phyloP scores from a whole-genome alignment of 805 yeast genomes.

The Candida vaughaniae region DNA sequence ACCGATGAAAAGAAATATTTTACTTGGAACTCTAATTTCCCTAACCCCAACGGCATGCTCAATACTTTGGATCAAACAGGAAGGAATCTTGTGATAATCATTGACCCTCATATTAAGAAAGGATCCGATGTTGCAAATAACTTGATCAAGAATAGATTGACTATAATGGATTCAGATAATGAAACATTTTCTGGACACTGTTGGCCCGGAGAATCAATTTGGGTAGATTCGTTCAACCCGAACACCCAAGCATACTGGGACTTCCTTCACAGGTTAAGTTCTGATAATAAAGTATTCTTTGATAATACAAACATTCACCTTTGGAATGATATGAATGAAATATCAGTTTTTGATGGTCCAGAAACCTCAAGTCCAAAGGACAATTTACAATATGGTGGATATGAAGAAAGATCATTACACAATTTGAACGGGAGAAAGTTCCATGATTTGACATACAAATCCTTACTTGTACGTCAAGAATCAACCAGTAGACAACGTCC shows the following conservation, averaged over 20 bases:
- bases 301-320: conserved; percentile 67
- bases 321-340: conserved; percentile 99
- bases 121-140: conserved; percentile 64
- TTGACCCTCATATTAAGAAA: conserved; percentile 88
- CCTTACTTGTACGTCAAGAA: conserved; percentile 53
- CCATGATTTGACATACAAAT: conserved; percentile 76
- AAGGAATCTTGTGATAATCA: conserved; percentile 76
- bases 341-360: conserved; percentile 92
- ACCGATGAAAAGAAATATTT: conserved; percentile 84
- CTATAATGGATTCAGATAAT: conserved; percentile 48
- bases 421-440: conserved; percentile 78
- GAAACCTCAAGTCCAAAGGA: conserved; percentile 90
- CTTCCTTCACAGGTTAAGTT: conserved; percentile 47
- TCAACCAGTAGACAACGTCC: conserved; percentile 60
- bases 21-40: conserved; percentile 82
- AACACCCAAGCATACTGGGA: conserved; percentile 61
- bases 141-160: conserved; percentile 42
- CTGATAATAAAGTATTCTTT: conserved; percentile 32
- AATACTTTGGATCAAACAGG: conserved; percentile 64
- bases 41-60: conserved; percentile 72
- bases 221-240: conserved; percentile 87
- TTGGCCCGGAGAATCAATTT: conserved; percentile 96
- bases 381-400: conserved; percentile 68
- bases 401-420: conserved; percentile 92
- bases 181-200: conserved; percentile 77